Evolutionary conservation across 176 grass and related monocot genomes (phyloP).

Genomic region (Ananas comosus): DNA sequence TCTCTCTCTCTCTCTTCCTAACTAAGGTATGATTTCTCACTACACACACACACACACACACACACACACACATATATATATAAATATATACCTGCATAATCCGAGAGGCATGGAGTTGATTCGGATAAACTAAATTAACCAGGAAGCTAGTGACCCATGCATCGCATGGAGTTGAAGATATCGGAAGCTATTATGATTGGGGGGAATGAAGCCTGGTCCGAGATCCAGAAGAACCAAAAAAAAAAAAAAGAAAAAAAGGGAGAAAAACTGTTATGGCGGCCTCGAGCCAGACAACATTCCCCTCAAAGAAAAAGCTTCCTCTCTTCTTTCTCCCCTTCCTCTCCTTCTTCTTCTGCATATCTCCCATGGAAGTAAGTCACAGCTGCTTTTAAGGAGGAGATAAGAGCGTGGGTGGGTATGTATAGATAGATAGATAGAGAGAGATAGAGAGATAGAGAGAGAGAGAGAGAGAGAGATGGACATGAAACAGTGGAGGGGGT

Average conservation of each 20-base stretch:
- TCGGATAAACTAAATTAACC: neutral
- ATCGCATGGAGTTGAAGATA: no score
- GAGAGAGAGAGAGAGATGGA: neutral
- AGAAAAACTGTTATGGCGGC: constrained; percentile 8
- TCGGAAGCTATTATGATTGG: constrained; percentile 55
- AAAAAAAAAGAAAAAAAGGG: neutral
- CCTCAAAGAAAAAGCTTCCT: constrained; percentile 81
- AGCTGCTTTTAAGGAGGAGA: constrained; percentile 27
- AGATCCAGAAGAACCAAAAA: constrained; percentile 29
- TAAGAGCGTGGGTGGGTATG: constrained; percentile 41
- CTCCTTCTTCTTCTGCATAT: constrained; percentile 6
- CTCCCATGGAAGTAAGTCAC: constrained; percentile 20
- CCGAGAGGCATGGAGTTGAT: no score
- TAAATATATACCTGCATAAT: no score
- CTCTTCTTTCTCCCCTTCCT: constrained; percentile 16
- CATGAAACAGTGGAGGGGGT: neutral
- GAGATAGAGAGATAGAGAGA: no score
- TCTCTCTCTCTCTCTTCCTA: no score
- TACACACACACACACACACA: neutral
- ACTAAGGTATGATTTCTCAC: no score
- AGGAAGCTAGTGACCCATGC: no score
- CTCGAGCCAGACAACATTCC: constrained; percentile 99
- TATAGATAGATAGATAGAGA: constrained; percentile 32
- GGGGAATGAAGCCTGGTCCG: constrained; percentile 99
- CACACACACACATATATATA: no score